Conservation (phyloP, 2,329 filamentous ascomycete species). For the Alternaria brassicicola region DNA sequence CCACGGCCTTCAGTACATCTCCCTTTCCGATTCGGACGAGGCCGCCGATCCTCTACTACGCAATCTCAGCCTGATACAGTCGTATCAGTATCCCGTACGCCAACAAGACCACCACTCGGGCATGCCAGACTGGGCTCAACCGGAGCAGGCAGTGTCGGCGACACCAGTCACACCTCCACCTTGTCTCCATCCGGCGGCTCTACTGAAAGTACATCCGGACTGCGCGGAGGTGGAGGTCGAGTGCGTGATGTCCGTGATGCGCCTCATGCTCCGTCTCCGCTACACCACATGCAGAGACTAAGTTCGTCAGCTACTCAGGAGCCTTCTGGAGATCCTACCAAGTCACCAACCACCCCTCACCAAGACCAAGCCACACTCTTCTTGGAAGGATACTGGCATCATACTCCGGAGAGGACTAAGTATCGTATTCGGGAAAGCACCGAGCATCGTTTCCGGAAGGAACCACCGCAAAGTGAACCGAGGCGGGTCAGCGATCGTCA, state of each 20-base stretch:
- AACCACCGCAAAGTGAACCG: slow-evolving; percentile 30
- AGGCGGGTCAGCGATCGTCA: slow-evolving; percentile 17
- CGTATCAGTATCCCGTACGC: slow-evolving; percentile 13
- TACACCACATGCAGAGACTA: slow-evolving; percentile 24
- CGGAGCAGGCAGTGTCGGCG: slow-evolving; percentile 17
- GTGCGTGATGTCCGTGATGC: slow-evolving; percentile 12
- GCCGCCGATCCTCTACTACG: background rate
- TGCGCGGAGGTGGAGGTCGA: slow-evolving; percentile 22
- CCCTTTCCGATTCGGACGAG: slow-evolving; percentile 28
- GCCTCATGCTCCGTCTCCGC: slow-evolving; percentile 19
- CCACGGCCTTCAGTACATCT: slow-evolving; percentile 21
- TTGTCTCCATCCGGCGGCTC: slow-evolving; percentile 7
- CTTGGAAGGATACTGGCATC: slow-evolving; percentile 16
- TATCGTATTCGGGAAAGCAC: slow-evolving; percentile 10
- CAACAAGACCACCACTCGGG: slow-evolving; percentile 8
- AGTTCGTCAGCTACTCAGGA: slow-evolving; percentile 16
- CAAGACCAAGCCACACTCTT: background rate
- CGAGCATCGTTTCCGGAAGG: background rate
- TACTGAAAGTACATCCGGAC: slow-evolving; percentile 21
- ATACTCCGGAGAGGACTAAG: background rate
- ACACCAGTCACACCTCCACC: background rate
- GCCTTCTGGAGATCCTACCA: slow-evolving; percentile 1
- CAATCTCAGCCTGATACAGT: slow-evolving; percentile 7
- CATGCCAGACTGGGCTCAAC: slow-evolving; percentile 11
- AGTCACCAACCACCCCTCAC: background rate